Base-by-base conservation (phyloP, 768 basidiomycete species). In the Pulveroboletus sp. region DNA sequence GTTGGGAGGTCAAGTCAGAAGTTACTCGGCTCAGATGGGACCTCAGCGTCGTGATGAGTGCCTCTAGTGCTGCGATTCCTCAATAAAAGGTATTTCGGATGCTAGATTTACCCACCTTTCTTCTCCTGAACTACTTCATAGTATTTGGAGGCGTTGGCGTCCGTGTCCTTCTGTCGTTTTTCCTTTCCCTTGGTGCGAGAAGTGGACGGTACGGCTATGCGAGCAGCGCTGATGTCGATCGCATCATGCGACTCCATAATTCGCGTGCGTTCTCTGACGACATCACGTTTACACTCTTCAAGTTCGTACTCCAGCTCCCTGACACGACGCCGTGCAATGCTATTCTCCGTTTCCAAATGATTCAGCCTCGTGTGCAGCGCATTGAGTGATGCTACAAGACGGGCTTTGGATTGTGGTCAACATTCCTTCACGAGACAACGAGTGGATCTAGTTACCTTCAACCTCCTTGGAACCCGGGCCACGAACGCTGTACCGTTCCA, bases 221-320 rank as follows among this genome's bases (percentile, higher is more conserved):
- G 64, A 27, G 52, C 33, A 7, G 41, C 24, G 16, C 56, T 55
- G 20, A 50, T 16, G 37, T 69, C 67, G 11, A 50, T 40, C 13
- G 27, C 27, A 29, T 80, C 77, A 49, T 84, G 80, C 25, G 75
- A 74, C 45, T 84, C 80, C 29, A 81, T 67, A 12, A 87, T 72
- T 21, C 80, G 69, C 3, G 83, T 83, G 13, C 87, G 77, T 61
- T 92, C 89, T 46, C 74, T 71, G 1, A 76, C 78, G 3, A 89
- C 85, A 38, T 94, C 87, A n/a, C 78, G 76, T 62, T 87, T 90
- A 55, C 88, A 89, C 13, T 79, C 78, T 52, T 95, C 91, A 6
- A 97, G 75, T 63, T 95, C 94, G 46, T 77, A 72, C 67, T 97
- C 94, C 3, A 97, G 76, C 61, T 95, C 93, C 32, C 82, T 72